Evolutionary conservation across 1,284 basidiomycete genomes (phyloP).

Genomic region (Malassezia japonica): DNA sequence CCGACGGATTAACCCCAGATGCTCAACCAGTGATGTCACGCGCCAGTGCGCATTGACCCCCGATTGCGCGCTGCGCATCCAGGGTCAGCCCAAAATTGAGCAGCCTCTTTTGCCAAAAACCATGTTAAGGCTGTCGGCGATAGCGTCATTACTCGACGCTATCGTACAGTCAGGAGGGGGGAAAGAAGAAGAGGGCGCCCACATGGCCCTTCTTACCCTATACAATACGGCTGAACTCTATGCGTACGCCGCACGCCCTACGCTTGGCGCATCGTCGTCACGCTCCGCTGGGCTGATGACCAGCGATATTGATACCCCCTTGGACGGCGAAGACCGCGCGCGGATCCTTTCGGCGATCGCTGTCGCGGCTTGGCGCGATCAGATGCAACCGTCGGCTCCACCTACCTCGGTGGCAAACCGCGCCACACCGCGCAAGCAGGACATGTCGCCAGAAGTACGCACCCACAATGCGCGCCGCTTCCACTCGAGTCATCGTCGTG

Average conservation of each 20-base stretch:
- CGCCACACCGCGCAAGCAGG: neutral
- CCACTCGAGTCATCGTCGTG: neutral
- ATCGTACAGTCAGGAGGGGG: neutral
- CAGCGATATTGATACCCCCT: neutral
- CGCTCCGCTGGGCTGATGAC: neutral
- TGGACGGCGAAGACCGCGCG: constrained; percentile 3
- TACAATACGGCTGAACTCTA: constrained; percentile 9
- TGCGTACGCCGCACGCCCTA: constrained; percentile 4
- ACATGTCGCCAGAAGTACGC: neutral
- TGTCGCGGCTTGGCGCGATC: constrained; percentile 10
- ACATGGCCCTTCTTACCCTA: constrained; percentile 5
- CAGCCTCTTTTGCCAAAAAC: no score
- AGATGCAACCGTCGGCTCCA: neutral
- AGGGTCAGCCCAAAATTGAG: no score
- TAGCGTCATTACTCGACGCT: neutral
- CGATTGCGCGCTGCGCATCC: no score
- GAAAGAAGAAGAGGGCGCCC: neutral
- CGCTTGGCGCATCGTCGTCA: no score
- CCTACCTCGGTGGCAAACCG: no score
- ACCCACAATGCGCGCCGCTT: neutral
- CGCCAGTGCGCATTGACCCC: no score
- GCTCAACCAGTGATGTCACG: no score
- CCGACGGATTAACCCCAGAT: no score
- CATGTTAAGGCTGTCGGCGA: neutral
- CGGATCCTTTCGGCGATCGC: constrained; percentile 1